Base-by-base conservation (phyloP, 371 early-diverging fungal genomes). In the Capniomyces stellatus region DNA sequence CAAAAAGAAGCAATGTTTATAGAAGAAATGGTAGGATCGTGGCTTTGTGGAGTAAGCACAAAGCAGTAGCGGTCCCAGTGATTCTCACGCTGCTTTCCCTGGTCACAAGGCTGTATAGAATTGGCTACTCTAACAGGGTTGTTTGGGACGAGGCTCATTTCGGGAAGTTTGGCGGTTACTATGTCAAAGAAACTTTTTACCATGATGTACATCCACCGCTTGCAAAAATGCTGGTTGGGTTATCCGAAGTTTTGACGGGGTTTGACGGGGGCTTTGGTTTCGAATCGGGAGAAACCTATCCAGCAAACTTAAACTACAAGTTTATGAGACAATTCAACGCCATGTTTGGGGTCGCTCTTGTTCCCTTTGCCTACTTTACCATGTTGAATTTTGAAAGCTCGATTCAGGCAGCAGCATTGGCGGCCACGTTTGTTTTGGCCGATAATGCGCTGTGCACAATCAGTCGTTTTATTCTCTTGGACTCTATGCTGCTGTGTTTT, bases 131-230 rank as follows among this genome's bases (percentile, higher is more conserved):
- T 8, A 64, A 77, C 47, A 58, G 63, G 42, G 89, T 90, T 39
- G 83, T 85, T 18, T 76, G 71, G 75, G 73, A 74, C 57, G 78
- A 89, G 74, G 82, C 87, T 15, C 88, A 90, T 64, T 89, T 90
- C 70, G 90, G 87, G 54, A 83, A 86, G 78, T 95, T 95, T 70
- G 96, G 89, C 15, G 83, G 87, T 22, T 75, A 89, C 66, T 96
- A 96, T 67, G 67, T 96, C 52, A 85, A 90, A 56, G 79, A 84
- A 41, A 83, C 84, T 39, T 98, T 98, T 67, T 86, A 98, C 65
- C 93, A 92, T 69, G 99, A 99, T 70, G 98, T 99, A 1, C 99
- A 99, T 71, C 99, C 99, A 35, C 98, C 99, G 0, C 77, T 98
- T 30, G 99, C 98, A 39, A 99, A 99, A 69, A 89, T 98, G 73